A percentile compares a stretch with the other conserved stretches of the same genome.
Evolutionary conservation across 495 filamentous ascomycete genomes (phyloP).

Genomic region (Pseudevernia furfuracea): DNA sequence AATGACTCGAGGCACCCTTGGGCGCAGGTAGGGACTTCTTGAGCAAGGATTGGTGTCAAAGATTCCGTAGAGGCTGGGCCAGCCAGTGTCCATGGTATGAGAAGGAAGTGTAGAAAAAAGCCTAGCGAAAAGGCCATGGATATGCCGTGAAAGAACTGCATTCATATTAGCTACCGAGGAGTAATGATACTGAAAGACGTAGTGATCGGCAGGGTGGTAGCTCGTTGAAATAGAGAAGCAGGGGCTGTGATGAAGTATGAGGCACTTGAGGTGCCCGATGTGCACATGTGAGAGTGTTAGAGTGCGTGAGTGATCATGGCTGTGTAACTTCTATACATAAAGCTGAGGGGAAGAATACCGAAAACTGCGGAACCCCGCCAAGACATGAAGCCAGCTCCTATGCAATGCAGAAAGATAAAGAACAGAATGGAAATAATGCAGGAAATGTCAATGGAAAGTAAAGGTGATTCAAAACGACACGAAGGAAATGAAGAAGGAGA

Average conservation of each 20-base stretch:
- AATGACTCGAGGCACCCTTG: constrained; percentile 54
- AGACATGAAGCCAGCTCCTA: constrained; percentile 27
- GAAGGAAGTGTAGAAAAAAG: constrained; percentile 29
- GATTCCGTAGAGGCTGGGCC: constrained; percentile 24
- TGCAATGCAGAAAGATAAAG: constrained; percentile 13
- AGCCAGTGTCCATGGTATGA: constrained; percentile 23
- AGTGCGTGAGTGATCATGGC: constrained; percentile 14
- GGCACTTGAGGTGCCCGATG: neutral
- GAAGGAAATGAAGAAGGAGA: constrained; percentile 19
- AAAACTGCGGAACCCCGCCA: constrained; percentile 20
- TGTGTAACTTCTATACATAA: constrained; percentile 17
- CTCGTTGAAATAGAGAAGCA: constrained; percentile 14
- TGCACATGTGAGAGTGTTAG: constrained; percentile 4
- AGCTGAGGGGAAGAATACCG: constrained; percentile 8
- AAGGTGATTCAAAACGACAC: neutral
- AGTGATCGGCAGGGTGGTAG: constrained; percentile 21
- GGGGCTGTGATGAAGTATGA: constrained; percentile 5
- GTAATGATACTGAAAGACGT: constrained; percentile 4
- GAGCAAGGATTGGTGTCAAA: constrained; percentile 26
- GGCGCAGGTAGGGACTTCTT: constrained; percentile 56
- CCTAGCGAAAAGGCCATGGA: constrained; percentile 29
- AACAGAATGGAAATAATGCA: constrained; percentile 5
- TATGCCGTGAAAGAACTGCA: constrained; percentile 34
- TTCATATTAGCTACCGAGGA: constrained; percentile 22
- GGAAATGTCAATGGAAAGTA: constrained; percentile 20